Base-by-base conservation (phyloP, 2,329 filamentous ascomycete species). In the Colletotrichum sojae region DNA sequence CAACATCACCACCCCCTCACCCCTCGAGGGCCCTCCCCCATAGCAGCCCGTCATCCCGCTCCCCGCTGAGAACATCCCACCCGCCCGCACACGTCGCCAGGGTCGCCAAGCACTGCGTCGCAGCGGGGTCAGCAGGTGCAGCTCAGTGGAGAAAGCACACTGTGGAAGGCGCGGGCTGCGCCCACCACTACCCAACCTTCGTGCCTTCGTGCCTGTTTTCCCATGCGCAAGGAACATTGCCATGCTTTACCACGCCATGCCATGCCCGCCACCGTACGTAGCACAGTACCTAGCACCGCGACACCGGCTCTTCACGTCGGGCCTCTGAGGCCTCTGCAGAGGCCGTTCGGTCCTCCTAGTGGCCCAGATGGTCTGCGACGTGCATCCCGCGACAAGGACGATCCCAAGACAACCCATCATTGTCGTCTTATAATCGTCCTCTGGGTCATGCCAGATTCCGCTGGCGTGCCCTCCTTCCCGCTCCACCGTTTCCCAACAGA, bases 341-440 rank as follows among this genome's bases (percentile, higher is more conserved):
- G 36, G 31, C 25, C 25, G 45, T 40, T 25, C 31, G 62, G 51
- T 25, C 18, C 45, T 56, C 12, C 16, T 56, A 61, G 66, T 66
- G 62, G 62, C 46, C 55, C 43, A 43, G 60, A 62, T 66, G 62
- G 62, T 53, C 55, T 48, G 55, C 67, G 45, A 60, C 54, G 13
- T 66, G 63, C 62, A 45, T 56, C 51, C 45, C 16, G 43, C 62
- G 43, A 69, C 67, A 69, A 69, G 67, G 67, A 57, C 67, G 45
- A 66, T 61, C 67, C 67, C 55, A 67, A 67, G 63, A 56, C 55
- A 66, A 8, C 36, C 51, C 55, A 18, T 61, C 49, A 61, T 66
- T 52, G 49, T 69, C 66, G 56, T 69, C 67, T 67, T 61, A 67
- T 69, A 61, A 67, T 57, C 56, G 56, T 67, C 18, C 36, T 25